phyloP scores from a whole-genome alignment of 2,329 filamentous ascomycete genomes.

The Bipolaris zeicola region DNA sequence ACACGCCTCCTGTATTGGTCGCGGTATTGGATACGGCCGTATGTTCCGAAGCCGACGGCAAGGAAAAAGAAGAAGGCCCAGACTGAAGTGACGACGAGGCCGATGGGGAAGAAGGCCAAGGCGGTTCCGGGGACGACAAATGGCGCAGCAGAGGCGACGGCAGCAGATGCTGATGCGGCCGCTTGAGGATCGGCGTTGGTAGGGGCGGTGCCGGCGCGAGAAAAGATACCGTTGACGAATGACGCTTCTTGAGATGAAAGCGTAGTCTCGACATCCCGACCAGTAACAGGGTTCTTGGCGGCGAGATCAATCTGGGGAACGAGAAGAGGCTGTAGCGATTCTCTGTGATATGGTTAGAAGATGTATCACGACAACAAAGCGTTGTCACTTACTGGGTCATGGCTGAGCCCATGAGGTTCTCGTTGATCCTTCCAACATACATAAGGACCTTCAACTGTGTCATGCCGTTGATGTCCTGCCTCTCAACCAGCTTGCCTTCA shows the following conservation, averaged over 20 bases:
- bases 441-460: slow-evolving; percentile 64
- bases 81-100: slow-evolving; percentile 67
- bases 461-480: slow-evolving; percentile 36
- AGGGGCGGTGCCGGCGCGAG: slow-evolving; percentile 57
- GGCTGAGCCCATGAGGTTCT: slow-evolving; percentile 57
- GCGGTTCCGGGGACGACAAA: slow-evolving; percentile 73
- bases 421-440: slow-evolving; percentile 72
- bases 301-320: slow-evolving; percentile 71
- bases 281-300: slow-evolving; percentile 56
- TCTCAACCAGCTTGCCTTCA: slow-evolving; percentile 37
- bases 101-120: slow-evolving; percentile 72
- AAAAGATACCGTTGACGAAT: slow-evolving; percentile 74
- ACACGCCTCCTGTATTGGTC: slow-evolving; percentile 65
- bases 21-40: slow-evolving; percentile 68
- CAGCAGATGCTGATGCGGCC: slow-evolving; percentile 47
- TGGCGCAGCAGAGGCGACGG: slow-evolving; percentile 52
- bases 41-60: slow-evolving; percentile 66
- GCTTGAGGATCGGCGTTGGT: slow-evolving; percentile 55
- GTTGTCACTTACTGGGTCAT: slow-evolving; percentile 64
- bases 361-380: background rate
- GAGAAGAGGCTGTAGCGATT: slow-evolving; percentile 65
- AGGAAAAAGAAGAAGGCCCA: slow-evolving; percentile 65
- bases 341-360: slow-evolving; percentile 49
- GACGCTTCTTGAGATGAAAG: slow-evolving; percentile 72
- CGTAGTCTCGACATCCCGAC: slow-evolving; percentile 63